Conservation (phyloP, 495 filamentous ascomycete species). For the Lophium mytilinum region DNA sequence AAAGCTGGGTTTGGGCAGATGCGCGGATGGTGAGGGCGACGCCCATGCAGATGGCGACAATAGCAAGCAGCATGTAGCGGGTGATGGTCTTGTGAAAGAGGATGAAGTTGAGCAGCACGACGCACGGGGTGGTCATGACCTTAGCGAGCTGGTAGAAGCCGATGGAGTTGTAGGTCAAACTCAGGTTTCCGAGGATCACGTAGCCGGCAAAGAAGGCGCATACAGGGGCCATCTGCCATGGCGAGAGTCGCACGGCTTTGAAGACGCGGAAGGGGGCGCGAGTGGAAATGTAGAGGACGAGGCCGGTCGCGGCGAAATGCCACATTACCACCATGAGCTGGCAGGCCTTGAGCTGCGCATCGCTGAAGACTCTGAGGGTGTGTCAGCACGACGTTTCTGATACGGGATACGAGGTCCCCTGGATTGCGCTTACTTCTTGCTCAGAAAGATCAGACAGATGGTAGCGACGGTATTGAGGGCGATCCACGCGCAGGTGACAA, state of each 20-base stretch:
- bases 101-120: constrained; percentile 34
- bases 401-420: not conserved
- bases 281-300: constrained; percentile 30
- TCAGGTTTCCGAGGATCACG: constrained; percentile 35
- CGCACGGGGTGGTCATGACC: constrained; percentile 36
- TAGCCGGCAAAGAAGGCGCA: constrained; percentile 36
- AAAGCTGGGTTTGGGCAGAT: constrained; percentile 24
- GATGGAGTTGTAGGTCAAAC: constrained; percentile 35
- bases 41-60: constrained; percentile 22
- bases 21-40: constrained; percentile 24
- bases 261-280: constrained; percentile 33
- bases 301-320: constrained; percentile 36
- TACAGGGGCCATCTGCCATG: constrained; percentile 33
- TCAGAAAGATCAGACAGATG: constrained; percentile 21
- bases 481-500: constrained; percentile 24
- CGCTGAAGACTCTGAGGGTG: constrained; percentile 22
- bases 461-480: constrained; percentile 23
- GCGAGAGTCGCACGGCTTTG: constrained; percentile 30
- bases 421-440: constrained; percentile 16
- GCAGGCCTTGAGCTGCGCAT: constrained; percentile 20
- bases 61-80: constrained; percentile 23
- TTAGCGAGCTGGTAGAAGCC: constrained; percentile 38
- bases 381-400: constrained; percentile 4
- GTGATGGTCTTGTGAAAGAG: constrained; percentile 33
- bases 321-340: constrained; percentile 32